Conservation (phyloP, 495 filamentous ascomycete species). For the Xylona heveae region DNA sequence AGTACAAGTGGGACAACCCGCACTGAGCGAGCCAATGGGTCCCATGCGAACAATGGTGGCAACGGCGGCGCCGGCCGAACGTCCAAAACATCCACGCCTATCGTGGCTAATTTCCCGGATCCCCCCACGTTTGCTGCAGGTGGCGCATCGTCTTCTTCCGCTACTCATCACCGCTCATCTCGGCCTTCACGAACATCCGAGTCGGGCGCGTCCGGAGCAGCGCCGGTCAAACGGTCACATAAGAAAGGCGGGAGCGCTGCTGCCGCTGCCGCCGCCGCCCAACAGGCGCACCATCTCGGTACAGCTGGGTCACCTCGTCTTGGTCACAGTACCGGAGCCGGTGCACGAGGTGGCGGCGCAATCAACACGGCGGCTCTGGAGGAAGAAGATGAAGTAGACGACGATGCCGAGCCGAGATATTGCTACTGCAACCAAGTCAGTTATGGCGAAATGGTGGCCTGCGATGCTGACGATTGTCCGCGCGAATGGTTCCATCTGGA, state of each 20-base stretch:
- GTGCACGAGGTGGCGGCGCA: slow-evolving; percentile 4
- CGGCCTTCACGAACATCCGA: slow-evolving; percentile 7
- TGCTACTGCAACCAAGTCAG: slow-evolving; percentile 86
- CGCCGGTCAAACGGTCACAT: background rate
- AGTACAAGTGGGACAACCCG: slow-evolving; percentile 8
- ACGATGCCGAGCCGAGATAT: slow-evolving; percentile 68
- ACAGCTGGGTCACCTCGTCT: no score
- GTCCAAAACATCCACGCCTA: slow-evolving; percentile 39
- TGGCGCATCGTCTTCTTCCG: slow-evolving; percentile 4
- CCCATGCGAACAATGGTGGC: slow-evolving; percentile 9
- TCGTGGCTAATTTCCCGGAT: slow-evolving; percentile 25
- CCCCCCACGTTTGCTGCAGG: slow-evolving; percentile 20
- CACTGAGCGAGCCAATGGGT: slow-evolving; percentile 6
- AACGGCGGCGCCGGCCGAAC: slow-evolving; percentile 8
- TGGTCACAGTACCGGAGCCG: slow-evolving; percentile 1
- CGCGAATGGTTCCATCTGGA: slow-evolving; percentile 93
- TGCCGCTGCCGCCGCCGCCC: background rate
- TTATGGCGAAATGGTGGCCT: slow-evolving; percentile 97
- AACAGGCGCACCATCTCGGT: slow-evolving; percentile 1
- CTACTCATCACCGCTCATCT: slow-evolving; percentile 2
- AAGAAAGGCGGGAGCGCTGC: background rate
- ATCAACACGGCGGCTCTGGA: slow-evolving; percentile 6
- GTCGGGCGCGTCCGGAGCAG: slow-evolving; percentile 2
- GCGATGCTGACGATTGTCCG: slow-evolving; percentile 69
- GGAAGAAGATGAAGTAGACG: slow-evolving; percentile 36